These are phyloP conservation scores for Penicillium verhagenii DNA, from an alignment of 495 filamentous ascomycete genomes.

Conservation along the genomic window DNA sequence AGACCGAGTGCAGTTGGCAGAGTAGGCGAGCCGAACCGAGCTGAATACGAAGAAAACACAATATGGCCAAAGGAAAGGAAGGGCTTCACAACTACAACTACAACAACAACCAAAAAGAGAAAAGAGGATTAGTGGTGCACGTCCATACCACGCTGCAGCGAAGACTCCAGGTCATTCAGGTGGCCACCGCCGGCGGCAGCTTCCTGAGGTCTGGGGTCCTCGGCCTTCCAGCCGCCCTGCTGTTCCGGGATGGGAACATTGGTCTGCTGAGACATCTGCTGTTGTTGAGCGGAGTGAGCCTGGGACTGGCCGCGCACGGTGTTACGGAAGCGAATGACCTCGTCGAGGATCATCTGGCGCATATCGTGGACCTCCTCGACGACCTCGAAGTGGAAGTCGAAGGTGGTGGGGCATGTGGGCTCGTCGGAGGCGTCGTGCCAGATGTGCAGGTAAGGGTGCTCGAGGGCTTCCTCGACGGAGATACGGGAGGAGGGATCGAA, in stretches of 20 bases:
- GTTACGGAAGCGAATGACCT: conserved; percentile 79
- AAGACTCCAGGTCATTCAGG: conserved; percentile 71
- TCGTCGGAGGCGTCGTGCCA: conserved; percentile 98
- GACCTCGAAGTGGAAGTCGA: conserved; percentile 97
- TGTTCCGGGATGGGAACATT: conserved; percentile 74
- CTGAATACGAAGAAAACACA: conserved; percentile 5
- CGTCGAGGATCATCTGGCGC: conserved; percentile 95
- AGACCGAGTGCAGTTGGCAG: conserved; percentile 9
- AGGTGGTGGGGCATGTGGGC: conserved; percentile 85
- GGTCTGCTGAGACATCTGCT: conserved; percentile 40
- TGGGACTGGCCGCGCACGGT: conserved; percentile 67
- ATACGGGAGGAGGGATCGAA: conserved; percentile 93
- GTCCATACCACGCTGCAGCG: conserved; percentile 80
- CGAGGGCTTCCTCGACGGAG: conserved; percentile 87
- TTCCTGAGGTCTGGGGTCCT: conserved; percentile 88
- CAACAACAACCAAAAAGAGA: neutral
- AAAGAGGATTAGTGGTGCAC: conserved; percentile 32
- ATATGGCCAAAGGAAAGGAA: neutral
- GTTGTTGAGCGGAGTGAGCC: conserved; percentile 42
- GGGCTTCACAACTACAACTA: no score
- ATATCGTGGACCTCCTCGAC: conserved; percentile 90
- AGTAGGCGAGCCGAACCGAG: conserved; percentile 5
- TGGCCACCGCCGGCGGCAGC: conserved; percentile 52
- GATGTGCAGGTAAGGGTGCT: conserved; percentile 94
- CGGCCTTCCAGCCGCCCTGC: conserved; percentile 67